Base-by-base conservation (phyloP, 2,329 filamentous ascomycete species). In the Kalaharituber pfeilii region DNA sequence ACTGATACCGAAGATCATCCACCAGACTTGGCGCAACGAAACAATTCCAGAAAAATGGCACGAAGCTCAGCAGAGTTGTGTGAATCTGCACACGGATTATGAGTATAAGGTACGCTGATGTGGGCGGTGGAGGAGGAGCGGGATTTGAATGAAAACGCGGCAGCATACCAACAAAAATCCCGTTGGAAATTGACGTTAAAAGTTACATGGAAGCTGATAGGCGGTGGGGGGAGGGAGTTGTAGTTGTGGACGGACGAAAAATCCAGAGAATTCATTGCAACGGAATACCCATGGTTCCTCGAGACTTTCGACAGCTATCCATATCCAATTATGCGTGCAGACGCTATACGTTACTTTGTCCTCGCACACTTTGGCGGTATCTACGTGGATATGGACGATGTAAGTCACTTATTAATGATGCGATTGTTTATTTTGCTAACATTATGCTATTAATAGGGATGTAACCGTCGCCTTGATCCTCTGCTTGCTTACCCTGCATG, bases 281-380 rank as follows among this genome's bases (percentile, higher is more conserved):
- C 73, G 28, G 77, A 88, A 66, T 89, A 86, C 63, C 78, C 82
- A 1, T 87, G 82, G 81, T 88, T 86, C 66, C 70, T 86, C 15
- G 73, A 78, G 52, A 85, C 81, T 0, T 91, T 84, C 64, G 79
- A 85, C 64, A 74, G 74, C 63, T 89, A 88, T 69, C 74, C 72
- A 28, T 84, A 81, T 66, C 79, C 81, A 11, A 86, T 89, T 59
- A 82, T 88, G 69, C 77, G 83, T 57, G 82, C 84, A 54, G 84
- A 89, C 65, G 74, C 82, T 4, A 83, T 89, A 62, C 77, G 84
- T 51, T 89, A 89, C 69, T 88, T 89, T 65, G 74, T 87, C 20
- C 73, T 91, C 28, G 75, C 80, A 52, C 78, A 85, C 67, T 88
- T 78, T 65, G 85, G 85, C 53, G 85, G 85, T 39, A 80, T 86